phyloP scores from a whole-genome alignment of 177 flowering plant species.

The Telopea speciosissima region DNA sequence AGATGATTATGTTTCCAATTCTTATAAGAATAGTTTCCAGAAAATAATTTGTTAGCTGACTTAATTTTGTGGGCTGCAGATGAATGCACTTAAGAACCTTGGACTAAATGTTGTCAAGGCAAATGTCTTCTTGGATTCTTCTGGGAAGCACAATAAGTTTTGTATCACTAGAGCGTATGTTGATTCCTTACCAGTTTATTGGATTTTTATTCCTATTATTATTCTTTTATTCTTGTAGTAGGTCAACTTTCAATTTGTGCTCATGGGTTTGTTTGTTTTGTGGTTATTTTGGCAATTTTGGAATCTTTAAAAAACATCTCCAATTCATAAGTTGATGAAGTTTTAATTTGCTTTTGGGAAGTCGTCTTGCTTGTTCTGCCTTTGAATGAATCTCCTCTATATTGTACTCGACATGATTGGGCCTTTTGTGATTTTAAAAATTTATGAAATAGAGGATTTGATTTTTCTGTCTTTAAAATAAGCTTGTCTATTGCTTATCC shows the following conservation, averaged over 20 bases:
- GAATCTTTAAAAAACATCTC: background rate
- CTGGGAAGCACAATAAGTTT: constrained; percentile 96
- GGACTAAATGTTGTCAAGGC: constrained; percentile 96
- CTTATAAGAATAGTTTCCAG: no score
- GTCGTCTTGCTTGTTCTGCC: background rate
- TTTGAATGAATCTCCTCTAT: background rate
- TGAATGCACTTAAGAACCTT: constrained; percentile 83
- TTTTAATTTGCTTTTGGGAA: background rate
- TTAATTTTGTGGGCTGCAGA: constrained; percentile 43
- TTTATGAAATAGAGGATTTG: no score
- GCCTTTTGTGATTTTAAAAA: background rate
- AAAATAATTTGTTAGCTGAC: background rate
- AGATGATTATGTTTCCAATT: no score
- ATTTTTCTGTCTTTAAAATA: background rate
- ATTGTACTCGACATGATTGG: background rate
- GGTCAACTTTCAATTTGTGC: background rate
- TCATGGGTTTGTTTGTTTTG: background rate
- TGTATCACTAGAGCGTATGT: constrained; percentile 90
- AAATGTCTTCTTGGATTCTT: constrained; percentile 87
- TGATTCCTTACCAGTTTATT: background rate
- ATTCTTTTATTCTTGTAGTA: background rate
- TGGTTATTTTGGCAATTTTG: no score
- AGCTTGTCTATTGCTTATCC: background rate
- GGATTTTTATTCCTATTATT: no score
- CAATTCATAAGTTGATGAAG: background rate